Base-by-base conservation (phyloP, 768 basidiomycete genomes). In the Tulasnella sp. region DNA sequence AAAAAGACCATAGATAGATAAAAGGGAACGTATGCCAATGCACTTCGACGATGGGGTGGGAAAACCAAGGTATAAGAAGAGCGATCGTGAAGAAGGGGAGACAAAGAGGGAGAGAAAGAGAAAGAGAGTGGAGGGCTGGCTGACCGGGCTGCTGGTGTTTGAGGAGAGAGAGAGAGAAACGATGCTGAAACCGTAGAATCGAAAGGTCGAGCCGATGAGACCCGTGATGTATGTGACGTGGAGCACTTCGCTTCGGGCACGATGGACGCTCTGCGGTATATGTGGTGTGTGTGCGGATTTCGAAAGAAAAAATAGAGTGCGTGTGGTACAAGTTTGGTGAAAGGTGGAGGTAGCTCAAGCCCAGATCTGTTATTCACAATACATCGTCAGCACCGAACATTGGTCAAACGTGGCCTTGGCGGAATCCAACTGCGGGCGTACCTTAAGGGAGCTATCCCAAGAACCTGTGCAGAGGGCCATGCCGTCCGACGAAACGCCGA, bases 391-490 rank as follows among this genome's bases (percentile, higher is more conserved):
- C 97, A 44, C 97, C 97, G 29, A 99, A 99, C 80, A 97, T 99
- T 80, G 97, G 97, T 83, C 93, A 94, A 12, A 97, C 97, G 14
- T 99, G 97, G 97, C 87, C 98, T 75, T 97, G 98, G 80, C 88
- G 74, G 97, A 99, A 79, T 94, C 94, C 36, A 97, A 99, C 80
- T 89, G 98, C 73, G 97, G 98, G 68, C 85, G 98, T 73, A 95
- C 91, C 90, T 90, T 89, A 81, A 82, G 98, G 77, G 97, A 95
- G 81, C 93, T 94, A 80, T 99, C 96, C 96, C 96, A 99, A 80
- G 90, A 92, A 67, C 96, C 96, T 40, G 96, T 99, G 85, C 96
- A 98, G 73, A 99, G 89, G 64, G 96, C 96, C 92, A 98, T 98
- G 42, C 96, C 96, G 79, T 99, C 96, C 62, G 89, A 87, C 75